These are phyloP conservation scores for Polychaeton citri DNA, from an alignment of 2,329 filamentous ascomycete genomes.

Conservation along the genomic window DNA sequence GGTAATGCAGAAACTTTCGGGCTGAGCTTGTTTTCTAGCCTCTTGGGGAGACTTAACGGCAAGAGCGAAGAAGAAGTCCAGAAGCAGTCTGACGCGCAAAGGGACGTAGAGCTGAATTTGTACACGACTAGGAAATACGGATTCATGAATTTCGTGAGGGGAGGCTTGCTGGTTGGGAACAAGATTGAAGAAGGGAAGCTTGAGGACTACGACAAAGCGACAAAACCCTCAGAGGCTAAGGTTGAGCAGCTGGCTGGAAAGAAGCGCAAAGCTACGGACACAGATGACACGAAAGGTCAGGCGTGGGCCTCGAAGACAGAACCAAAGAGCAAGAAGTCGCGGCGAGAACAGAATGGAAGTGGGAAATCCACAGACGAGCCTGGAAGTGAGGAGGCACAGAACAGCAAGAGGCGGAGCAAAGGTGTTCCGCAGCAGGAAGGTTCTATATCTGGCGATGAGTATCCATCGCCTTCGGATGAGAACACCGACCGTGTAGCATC, in stretches of 20 bases:
- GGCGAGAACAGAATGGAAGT: slow-evolving; percentile 28
- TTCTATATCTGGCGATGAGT: background rate
- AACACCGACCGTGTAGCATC: background rate
- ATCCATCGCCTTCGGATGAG: background rate
- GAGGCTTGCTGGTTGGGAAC: slow-evolving; percentile 57
- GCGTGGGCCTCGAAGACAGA: slow-evolving; percentile 12
- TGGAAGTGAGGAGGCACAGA: slow-evolving; percentile 5
- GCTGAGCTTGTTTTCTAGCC: slow-evolving; percentile 70
- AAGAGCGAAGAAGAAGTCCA: slow-evolving; percentile 62
- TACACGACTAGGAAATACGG: slow-evolving; percentile 69
- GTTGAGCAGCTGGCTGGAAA: background rate
- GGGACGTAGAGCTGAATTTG: slow-evolving; percentile 56
- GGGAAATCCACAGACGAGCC: slow-evolving; percentile 30
- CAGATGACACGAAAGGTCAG: slow-evolving; percentile 15
- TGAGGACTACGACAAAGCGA: background rate
- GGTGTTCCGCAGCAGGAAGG: no score
- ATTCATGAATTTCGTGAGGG: slow-evolving; percentile 71
- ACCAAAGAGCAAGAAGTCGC: slow-evolving; percentile 26
- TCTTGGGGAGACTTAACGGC: slow-evolving; percentile 81
- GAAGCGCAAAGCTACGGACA: slow-evolving; percentile 6
- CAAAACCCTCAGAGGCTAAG: background rate
- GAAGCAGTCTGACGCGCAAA: slow-evolving; percentile 53
- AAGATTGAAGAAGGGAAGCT: slow-evolving; percentile 29
- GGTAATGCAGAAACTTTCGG: slow-evolving; percentile 63
- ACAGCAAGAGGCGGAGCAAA: background rate